Base-by-base conservation (phyloP, 768 basidiomycete genomes). In the Boletellus ananas region DNA sequence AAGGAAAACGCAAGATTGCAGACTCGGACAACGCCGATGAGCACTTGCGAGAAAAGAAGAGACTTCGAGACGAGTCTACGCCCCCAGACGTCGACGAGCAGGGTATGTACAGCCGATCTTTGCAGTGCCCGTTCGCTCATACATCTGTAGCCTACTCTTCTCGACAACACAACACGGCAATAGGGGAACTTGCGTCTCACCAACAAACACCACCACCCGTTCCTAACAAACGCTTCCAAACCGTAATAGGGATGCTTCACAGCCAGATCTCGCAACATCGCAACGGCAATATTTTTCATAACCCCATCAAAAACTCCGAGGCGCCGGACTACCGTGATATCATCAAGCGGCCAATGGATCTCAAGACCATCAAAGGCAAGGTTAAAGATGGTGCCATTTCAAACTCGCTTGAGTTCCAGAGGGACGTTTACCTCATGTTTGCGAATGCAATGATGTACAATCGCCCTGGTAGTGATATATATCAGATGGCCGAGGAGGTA, bases 361-460 rank as follows among this genome's bases (percentile, higher is more conserved):
- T 98, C 48, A 95, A 94, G 69, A 94, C 89, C 0, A 89, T 98
- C 64, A 91, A 92, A 66, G 73, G 73, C n/a, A 80, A 79, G 55
- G 83, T 95, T 50, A 89, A 87, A 59, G 91, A 94, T 58, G 92
- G 92, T 0, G 54, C 79, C 3, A 92, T 96, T 41, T 72, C 79
- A 4, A 91, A 80, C 57, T 88, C 90, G 1, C 76, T 86, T 29
- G 93, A 97, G 63, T 96, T 87, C 60, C 88, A 94, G 63, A 76
- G 92, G 55, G 95, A 96, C 59, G 80, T 94, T 10, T 86, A 83
- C 63, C 74, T 96, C 54, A 95, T 97, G 87, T 95, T 96, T 68
- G 89, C 92, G 8, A 97, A 98, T 66, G 90, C 95, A 5, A 86
- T 95, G 83, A 92, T 97, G 88, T 98, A 93, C 67, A 98, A 98